These are phyloP conservation scores for Torulaspora indica DNA, from an alignment of 805 yeast genomes.

Conservation along the genomic window DNA sequence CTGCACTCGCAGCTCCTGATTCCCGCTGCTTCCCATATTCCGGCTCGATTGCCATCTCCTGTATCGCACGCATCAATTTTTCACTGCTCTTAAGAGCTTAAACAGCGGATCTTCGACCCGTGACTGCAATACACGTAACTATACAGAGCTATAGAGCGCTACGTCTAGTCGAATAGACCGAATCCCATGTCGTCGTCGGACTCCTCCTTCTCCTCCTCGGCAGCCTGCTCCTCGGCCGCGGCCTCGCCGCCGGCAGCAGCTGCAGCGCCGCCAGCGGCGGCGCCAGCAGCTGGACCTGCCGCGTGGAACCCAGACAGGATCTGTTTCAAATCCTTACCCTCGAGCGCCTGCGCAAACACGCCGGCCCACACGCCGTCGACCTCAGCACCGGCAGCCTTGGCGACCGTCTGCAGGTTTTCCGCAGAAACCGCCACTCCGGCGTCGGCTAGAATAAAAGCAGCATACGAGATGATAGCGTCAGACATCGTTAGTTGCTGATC, in stretches of 20 bases:
- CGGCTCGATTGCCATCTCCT: not conserved
- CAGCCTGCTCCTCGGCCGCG: slow-evolving; percentile 60
- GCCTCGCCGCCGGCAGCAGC: slow-evolving; percentile 44
- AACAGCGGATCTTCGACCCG: too few relatives aligned
- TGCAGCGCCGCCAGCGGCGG: slow-evolving; percentile 44
- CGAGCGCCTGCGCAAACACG: slow-evolving; percentile 76
- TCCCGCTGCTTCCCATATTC: not conserved
- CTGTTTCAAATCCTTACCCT: slow-evolving; percentile 72
- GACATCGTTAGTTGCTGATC: slow-evolving; percentile 52
- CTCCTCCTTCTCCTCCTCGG: slow-evolving; percentile 57
- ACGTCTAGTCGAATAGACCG: slow-evolving; percentile 79
- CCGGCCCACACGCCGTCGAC: slow-evolving; percentile 73
- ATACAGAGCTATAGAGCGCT: not conserved
- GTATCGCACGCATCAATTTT: not conserved
- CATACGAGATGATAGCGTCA: slow-evolving; percentile 94
- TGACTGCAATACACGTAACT: too few relatives aligned
- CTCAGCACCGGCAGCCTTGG: slow-evolving; percentile 75
- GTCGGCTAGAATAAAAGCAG: slow-evolving; percentile 97
- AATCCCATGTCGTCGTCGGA: slow-evolving; percentile 87
- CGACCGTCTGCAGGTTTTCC: slow-evolving; percentile 67
- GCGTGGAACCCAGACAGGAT: slow-evolving; percentile 55
- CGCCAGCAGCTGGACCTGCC: slow-evolving; percentile 43
- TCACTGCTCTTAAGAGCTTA: too few relatives aligned
- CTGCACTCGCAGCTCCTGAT: slow-evolving; percentile 10
- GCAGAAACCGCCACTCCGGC: slow-evolving; percentile 91